Evolutionary conservation across 345 rosid genomes (phyloP).

Genomic region (Rhizophora mangle): DNA sequence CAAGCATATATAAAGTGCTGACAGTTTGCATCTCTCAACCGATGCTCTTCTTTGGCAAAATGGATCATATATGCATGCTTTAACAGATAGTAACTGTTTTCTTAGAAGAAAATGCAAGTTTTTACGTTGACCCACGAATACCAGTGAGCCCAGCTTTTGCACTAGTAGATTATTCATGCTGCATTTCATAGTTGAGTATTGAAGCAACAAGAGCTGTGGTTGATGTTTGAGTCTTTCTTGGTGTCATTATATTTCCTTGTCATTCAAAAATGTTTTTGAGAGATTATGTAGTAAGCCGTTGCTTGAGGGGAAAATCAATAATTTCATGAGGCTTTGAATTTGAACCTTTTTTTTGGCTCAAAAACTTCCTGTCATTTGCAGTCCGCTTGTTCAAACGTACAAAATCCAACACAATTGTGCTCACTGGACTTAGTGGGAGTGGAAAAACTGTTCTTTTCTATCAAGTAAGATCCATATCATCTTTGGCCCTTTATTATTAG

Average conservation of each 20-base stretch:
- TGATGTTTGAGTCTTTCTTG: not conserved
- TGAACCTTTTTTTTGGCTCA: not conserved
- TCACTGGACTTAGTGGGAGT: constrained; percentile 77
- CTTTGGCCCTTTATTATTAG: not conserved
- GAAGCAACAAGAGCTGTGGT: not conserved
- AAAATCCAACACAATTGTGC: constrained; percentile 66
- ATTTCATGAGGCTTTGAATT: no score
- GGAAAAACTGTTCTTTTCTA: constrained; percentile 82
- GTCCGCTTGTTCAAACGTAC: constrained; percentile 52
- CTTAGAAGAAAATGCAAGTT: not conserved
- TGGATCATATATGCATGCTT: not conserved
- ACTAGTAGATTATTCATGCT: not conserved
- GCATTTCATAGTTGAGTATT: not conserved
- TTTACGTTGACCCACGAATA: not conserved
- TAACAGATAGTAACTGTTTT: not conserved
- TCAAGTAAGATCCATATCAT: constrained; percentile 43
- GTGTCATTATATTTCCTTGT: not conserved
- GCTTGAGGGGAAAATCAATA: not conserved
- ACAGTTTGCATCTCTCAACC: no score
- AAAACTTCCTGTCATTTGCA: constrained; percentile 23
- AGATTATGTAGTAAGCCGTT: no score
- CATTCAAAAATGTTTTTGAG: no score
- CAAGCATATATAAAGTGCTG: no score
- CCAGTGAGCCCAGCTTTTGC: not conserved
- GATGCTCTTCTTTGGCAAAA: not conserved